A percentile compares a stretch with the other conserved stretches of the same genome.
Evolutionary conservation across 495 filamentous ascomycete species (phyloP).

Genomic region (Penicillium odoratum): DNA sequence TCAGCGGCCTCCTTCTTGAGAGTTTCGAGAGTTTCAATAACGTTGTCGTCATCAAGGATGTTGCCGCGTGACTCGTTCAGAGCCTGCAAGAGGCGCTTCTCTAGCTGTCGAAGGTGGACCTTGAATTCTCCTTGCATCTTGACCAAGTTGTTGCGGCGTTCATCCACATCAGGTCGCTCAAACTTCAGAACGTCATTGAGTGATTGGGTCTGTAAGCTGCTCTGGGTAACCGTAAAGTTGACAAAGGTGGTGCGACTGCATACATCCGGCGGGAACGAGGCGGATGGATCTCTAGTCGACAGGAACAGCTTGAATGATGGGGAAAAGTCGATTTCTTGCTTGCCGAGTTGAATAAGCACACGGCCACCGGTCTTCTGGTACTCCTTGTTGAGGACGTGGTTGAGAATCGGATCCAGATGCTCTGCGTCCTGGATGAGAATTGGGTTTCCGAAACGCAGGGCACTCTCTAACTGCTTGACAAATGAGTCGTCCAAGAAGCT

Average conservation of each 20-base stretch:
- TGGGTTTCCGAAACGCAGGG: constrained; percentile 94
- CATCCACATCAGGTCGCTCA: constrained; percentile 97
- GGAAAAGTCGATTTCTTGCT: constrained; percentile 99
- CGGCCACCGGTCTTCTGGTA: constrained; percentile 99
- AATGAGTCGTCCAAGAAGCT: constrained; percentile 98
- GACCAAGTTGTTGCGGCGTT: constrained; percentile 91
- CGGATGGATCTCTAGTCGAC: constrained; percentile 93
- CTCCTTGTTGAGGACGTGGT: constrained; percentile 98
- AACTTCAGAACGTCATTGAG: constrained; percentile 95
- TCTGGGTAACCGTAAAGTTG: constrained; percentile 99
- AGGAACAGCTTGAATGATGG: constrained; percentile 95
- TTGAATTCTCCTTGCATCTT: constrained; percentile 99
- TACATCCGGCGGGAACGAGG: constrained; percentile 94
- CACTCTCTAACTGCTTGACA: constrained; percentile 95
- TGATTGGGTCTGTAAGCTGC: constrained; percentile 96
- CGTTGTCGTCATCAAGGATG: constrained; percentile 95
- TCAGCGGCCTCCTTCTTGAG: constrained; percentile 96
- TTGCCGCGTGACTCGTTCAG: constrained; percentile 97
- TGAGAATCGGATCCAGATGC: constrained; percentile 93
- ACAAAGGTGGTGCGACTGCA: constrained; percentile 98
- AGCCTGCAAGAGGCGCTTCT: constrained; percentile 90
- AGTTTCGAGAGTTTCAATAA: constrained; percentile 97
- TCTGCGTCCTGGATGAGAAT: constrained; percentile 99
- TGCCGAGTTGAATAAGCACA: constrained; percentile 96
- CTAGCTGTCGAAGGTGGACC: constrained; percentile 91